Percentiles rank a stretch among this genome's conserved stretches.
phyloP scores from a whole-genome alignment of 2,329 filamentous ascomycete genomes.

The Zopfia rhizophila region DNA sequence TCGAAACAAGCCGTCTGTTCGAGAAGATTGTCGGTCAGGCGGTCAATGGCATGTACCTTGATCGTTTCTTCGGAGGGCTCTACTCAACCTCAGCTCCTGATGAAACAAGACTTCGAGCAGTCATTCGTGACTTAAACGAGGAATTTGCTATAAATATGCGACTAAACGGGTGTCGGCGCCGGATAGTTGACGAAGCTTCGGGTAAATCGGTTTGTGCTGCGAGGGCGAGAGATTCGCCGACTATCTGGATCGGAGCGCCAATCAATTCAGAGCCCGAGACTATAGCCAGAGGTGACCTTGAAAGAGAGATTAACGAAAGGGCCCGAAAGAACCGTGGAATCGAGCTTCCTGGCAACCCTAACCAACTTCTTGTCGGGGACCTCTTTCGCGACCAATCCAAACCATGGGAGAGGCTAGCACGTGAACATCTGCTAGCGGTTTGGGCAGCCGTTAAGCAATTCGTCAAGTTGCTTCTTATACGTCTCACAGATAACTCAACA shows the following conservation, averaged over 20 bases:
- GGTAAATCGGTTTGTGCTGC: no score
- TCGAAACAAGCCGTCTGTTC: slow-evolving; percentile 58
- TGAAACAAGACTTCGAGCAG: slow-evolving; percentile 62
- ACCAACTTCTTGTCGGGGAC: slow-evolving; percentile 11
- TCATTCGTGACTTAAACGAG: slow-evolving; percentile 62
- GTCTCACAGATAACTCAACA: slow-evolving; percentile 8
- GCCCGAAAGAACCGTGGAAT: no score
- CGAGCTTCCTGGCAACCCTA: slow-evolving; percentile 11
- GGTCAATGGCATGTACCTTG: slow-evolving; percentile 63
- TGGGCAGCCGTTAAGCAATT: slow-evolving; percentile 5
- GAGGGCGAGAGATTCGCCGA: no score
- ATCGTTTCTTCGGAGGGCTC: slow-evolving; percentile 61
- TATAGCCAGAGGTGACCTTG: no score
- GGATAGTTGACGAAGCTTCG: slow-evolving; percentile 1
- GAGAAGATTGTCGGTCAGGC: slow-evolving; percentile 58
- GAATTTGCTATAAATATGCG: slow-evolving; percentile 60
- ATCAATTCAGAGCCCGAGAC: no score
- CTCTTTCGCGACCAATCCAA: slow-evolving; percentile 16
- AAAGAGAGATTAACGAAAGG: no score
- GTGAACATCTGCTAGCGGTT: slow-evolving; percentile 5
- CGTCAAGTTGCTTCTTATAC: slow-evolving; percentile 2
- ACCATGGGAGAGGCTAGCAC: slow-evolving; percentile 13
- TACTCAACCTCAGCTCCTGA: slow-evolving; percentile 28
- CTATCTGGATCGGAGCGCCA: no score
- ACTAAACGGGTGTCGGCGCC: slow-evolving; percentile 44